These are phyloP conservation scores for Simplicillium aogashimaense DNA, from an alignment of 2,329 filamentous ascomycete species.

Conservation along the genomic window DNA sequence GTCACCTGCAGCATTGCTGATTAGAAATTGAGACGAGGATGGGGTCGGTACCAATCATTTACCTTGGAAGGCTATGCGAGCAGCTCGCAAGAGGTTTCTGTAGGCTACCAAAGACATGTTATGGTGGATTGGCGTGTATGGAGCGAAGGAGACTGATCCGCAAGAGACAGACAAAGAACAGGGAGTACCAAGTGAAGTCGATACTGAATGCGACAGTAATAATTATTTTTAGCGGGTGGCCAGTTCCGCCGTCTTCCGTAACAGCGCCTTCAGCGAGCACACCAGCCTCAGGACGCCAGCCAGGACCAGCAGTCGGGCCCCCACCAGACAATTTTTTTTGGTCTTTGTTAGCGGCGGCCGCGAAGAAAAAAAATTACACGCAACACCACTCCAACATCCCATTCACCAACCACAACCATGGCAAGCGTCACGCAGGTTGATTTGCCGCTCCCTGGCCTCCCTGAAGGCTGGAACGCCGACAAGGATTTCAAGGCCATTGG, in stretches of 20 bases:
- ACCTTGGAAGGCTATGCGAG: slow-evolving; percentile 78
- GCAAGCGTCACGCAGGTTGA: slow-evolving; percentile 50
- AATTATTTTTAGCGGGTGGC: too few relatives aligned
- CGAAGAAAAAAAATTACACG: slow-evolving; percentile 3
- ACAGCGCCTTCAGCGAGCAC: too few relatives aligned
- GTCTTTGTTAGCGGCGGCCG: background rate
- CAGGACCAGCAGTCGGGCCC: too few relatives aligned
- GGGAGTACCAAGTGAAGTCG: too few relatives aligned
- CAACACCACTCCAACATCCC: slow-evolving; percentile 6
- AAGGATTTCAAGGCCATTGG: slow-evolving; percentile 87
- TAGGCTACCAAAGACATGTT: slow-evolving; percentile 67
- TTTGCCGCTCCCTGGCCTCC: slow-evolving; percentile 63
- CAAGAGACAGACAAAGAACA: too few relatives aligned
- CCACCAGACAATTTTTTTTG: too few relatives aligned
- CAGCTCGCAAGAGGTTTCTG: slow-evolving; percentile 69
- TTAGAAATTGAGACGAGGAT: background rate
- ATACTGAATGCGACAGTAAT: background rate
- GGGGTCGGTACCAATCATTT: slow-evolving; percentile 10
- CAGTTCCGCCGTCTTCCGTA: too few relatives aligned
- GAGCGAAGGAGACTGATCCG: background rate
- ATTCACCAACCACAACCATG: slow-evolving; percentile 36
- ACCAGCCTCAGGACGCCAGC: too few relatives aligned
- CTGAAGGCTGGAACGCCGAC: slow-evolving; percentile 73
- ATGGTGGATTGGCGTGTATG: slow-evolving; percentile 1
- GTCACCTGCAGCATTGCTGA: slow-evolving; percentile 49